These are phyloP conservation scores for Suillus fuscotomentosus DNA, from an alignment of 768 basidiomycete genomes.

Conservation along the genomic window DNA sequence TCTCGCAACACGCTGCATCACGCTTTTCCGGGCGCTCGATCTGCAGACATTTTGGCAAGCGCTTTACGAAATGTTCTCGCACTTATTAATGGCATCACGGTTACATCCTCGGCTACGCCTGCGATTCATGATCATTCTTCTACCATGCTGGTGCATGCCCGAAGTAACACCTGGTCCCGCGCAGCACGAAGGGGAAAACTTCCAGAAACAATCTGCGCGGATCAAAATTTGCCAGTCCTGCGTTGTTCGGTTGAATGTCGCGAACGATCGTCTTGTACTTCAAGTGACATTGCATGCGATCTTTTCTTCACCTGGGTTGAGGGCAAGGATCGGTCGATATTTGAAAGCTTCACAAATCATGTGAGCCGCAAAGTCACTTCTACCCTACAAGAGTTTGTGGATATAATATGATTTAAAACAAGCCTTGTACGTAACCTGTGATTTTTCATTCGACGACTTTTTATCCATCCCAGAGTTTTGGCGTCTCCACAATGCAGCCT, in stretches of 20 bases:
- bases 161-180: constrained; percentile 66
- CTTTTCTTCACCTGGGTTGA: constrained; percentile 50
- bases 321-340: constrained; percentile 54
- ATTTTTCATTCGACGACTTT: background rate
- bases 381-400: background rate
- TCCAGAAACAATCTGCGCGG: constrained; percentile 2
- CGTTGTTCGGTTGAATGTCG: constrained; percentile 25
- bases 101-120: constrained; percentile 3
- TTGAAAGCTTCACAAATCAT: constrained; percentile 71
- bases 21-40: constrained; percentile 20
- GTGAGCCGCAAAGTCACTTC: constrained; percentile 47
- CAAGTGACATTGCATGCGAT: background rate
- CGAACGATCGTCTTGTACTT: constrained; percentile 10
- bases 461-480: background rate
- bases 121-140: constrained; percentile 4
- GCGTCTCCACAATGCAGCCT: background rate
- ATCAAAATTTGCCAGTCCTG: constrained; percentile 13
- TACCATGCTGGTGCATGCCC: constrained; percentile 27
- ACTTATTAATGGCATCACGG: constrained; percentile 30
- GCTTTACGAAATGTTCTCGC: constrained; percentile 32
- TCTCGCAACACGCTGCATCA: constrained; percentile 54
- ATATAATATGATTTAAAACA: background rate
- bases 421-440: background rate
- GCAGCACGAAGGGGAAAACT: constrained; percentile 52
- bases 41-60: constrained; percentile 11